Conservation (phyloP, 2,329 filamentous ascomycete species). For the Colletotrichum lini region DNA sequence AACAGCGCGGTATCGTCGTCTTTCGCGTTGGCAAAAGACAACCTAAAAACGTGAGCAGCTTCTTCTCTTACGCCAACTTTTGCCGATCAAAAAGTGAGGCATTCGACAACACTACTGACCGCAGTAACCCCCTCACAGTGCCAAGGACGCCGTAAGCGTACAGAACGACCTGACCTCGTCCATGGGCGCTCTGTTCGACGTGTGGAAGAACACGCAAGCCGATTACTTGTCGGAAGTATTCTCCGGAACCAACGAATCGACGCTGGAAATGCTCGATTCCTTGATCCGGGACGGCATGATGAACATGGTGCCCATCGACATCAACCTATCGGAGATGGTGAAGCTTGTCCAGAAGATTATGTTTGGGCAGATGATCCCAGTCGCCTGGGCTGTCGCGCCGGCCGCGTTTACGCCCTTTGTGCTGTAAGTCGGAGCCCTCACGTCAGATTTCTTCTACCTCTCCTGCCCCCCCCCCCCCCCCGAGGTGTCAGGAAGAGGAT, state of each 20-base stretch:
- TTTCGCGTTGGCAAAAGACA: constrained; percentile 16
- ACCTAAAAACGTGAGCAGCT: neutral
- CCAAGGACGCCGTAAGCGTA: constrained; percentile 6
- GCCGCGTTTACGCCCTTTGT: constrained; percentile 11
- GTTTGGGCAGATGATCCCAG: constrained; percentile 29
- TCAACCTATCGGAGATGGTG: constrained; percentile 22
- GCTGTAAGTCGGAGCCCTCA: constrained; percentile 4
- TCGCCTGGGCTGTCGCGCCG: constrained; percentile 13
- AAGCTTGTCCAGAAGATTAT: constrained; percentile 1
- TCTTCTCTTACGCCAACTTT: neutral
- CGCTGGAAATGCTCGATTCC: constrained; percentile 5
- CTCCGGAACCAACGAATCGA: constrained; percentile 5
- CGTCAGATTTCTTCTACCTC: too few relatives aligned
- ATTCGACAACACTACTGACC: too few relatives aligned
- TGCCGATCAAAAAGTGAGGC: too few relatives aligned
- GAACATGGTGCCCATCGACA: constrained; percentile 27
- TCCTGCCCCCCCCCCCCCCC: neutral
- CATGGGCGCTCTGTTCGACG: constrained; percentile 18
- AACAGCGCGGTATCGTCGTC: constrained; percentile 6
- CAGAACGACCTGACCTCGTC: constrained; percentile 17
- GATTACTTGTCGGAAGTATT: constrained; percentile 14
- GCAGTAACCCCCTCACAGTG: neutral
- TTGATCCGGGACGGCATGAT: constrained; percentile 17
- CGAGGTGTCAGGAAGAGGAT: too few relatives aligned
- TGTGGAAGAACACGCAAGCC: constrained; percentile 27